Percentiles rank a stretch among this genome's conserved stretches.
phyloP scores from a whole-genome alignment of 2,329 filamentous ascomycete genomes.

The Knufia fluminis region DNA sequence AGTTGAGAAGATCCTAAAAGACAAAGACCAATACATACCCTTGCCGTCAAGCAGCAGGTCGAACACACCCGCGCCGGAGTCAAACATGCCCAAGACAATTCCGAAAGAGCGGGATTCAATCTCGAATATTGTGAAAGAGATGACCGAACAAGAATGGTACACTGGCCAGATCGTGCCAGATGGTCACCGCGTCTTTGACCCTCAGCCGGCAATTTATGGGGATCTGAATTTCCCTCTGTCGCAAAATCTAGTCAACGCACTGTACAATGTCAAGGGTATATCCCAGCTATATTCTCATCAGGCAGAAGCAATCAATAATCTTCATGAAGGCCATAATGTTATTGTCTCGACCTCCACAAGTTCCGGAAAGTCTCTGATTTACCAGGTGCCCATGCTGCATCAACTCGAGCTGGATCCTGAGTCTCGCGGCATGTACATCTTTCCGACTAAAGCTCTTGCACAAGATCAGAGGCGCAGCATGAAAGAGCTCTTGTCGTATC shows the following conservation, averaged over 20 bases:
- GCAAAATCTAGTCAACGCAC: conserved; percentile 85
- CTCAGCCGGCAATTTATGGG: conserved; percentile 71
- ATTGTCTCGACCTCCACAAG: conserved; percentile 92
- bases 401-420: conserved; percentile 68
- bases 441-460: conserved; percentile 90
- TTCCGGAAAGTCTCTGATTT: conserved; percentile 96
- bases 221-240: conserved; percentile 79
- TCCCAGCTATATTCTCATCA: conserved; percentile 84
- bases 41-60: conserved; percentile 37
- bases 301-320: conserved; percentile 80
- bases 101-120: conserved; percentile 72
- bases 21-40: conserved; percentile 56
- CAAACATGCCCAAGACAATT: conserved; percentile 52
- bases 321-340: conserved; percentile 73
- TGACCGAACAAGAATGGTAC: conserved; percentile 80
- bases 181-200: conserved; percentile 82
- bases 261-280: conserved; percentile 87
- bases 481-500: conserved; percentile 71
- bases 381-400: conserved; percentile 85
- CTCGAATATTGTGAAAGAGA: conserved; percentile 72
- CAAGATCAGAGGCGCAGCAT: conserved; percentile 89
- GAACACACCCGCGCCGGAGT: conserved; percentile 34
- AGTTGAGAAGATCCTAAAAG: conserved; percentile 52
- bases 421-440: conserved; percentile 91
- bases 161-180: conserved; percentile 86